Conservation (phyloP, 352 stramenopile genomes). For the Pythium aquatile region DNA sequence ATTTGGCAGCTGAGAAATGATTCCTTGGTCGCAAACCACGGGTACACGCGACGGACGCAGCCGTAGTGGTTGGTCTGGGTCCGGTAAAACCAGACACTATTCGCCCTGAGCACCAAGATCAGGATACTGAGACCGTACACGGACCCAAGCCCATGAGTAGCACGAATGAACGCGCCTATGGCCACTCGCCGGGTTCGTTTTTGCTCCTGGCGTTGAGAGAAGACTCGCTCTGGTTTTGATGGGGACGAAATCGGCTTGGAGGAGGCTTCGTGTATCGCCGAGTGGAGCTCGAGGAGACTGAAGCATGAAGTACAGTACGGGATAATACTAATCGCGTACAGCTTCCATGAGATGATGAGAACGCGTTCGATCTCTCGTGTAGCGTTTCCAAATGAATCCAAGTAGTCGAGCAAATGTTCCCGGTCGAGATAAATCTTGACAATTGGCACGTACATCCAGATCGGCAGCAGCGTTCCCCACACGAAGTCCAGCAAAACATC, state of each 20-base stretch:
- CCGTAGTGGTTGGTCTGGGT: background rate
- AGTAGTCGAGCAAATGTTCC: background rate
- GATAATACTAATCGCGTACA: conserved; percentile 12
- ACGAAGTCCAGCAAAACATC: conserved; percentile 23
- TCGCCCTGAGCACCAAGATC: background rate
- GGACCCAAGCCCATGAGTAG: background rate
- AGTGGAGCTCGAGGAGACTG: conserved; percentile 1
- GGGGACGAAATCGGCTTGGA: no score
- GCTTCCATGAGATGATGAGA: conserved; percentile 3
- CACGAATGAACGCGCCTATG: background rate
- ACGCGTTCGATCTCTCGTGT: conserved; percentile 11
- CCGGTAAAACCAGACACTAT: background rate
- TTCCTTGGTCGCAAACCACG: conserved; percentile 20
- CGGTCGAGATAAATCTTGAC: background rate
- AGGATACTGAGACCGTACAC: conserved; percentile 7
- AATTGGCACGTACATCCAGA: conserved; percentile 25
- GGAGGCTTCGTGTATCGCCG: no score
- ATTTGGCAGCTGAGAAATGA: conserved; percentile 6
- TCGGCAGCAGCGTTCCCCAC: conserved; percentile 22
- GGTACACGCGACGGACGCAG: conserved; percentile 16
- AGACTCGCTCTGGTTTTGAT: background rate
- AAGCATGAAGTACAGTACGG: conserved; percentile 15
- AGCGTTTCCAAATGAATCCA: background rate
- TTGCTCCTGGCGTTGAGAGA: background rate
- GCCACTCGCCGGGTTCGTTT: no score